These are phyloP conservation scores for Ceratobasidium sp. DNA, from an alignment of 1,284 basidiomycete genomes.

Conservation along the genomic window DNA sequence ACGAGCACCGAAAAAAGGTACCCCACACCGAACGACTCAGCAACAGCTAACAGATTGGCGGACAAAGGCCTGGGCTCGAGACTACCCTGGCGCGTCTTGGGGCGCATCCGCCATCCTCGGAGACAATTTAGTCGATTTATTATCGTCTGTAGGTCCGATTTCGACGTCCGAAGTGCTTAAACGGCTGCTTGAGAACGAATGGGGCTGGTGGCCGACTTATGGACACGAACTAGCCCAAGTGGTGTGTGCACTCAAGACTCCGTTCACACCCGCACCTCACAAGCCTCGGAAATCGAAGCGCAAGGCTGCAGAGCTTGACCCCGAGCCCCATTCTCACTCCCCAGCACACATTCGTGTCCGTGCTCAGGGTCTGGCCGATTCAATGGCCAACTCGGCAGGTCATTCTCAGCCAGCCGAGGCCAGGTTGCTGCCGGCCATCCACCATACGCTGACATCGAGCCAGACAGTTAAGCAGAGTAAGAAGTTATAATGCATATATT, in stretches of 20 bases:
- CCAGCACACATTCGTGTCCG: no score
- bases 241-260: conserved; percentile 11
- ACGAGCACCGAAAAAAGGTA: not conserved
- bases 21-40: not conserved
- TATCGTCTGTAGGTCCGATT: not conserved
- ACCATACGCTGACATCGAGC: no score
- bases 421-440: no score
- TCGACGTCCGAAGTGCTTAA: not conserved
- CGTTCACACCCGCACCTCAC: not conserved
- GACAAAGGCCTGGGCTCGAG: not conserved
- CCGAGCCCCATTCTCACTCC: not conserved
- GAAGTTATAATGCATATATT: not conserved
- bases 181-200: not conserved
- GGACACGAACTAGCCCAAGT: not conserved
- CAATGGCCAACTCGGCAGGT: not conserved
- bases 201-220: conserved; percentile 2
- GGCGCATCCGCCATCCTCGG: not conserved
- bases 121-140: not conserved
- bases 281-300: not conserved
- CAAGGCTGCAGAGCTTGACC: not conserved
- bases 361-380: not conserved
- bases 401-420: not conserved
- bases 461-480: no score
- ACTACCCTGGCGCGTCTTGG: not conserved
- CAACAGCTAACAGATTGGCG: not conserved